Conservation (phyloP, 2,329 filamentous ascomycete species). For the Dothiorella sarmentorum region DNA sequence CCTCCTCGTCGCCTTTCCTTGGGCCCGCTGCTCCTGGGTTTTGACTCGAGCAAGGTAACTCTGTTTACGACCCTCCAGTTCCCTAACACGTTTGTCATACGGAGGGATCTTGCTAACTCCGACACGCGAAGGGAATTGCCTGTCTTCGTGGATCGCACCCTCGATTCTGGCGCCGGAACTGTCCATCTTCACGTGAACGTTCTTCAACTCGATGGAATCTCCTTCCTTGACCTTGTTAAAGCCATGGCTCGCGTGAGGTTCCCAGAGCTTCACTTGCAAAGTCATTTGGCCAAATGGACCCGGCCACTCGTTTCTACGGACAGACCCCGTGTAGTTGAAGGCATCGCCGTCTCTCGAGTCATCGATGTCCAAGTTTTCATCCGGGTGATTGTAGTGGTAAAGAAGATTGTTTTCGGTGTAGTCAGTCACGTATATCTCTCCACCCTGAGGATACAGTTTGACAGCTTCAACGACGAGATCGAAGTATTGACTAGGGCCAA, state of each 20-base stretch:
- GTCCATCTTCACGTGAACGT: slow-evolving; percentile 64
- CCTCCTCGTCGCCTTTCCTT: slow-evolving; percentile 35
- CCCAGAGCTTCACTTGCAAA: slow-evolving; percentile 68
- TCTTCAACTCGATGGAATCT: slow-evolving; percentile 64
- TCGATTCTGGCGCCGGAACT: slow-evolving; percentile 55
- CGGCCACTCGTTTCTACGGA: slow-evolving; percentile 53
- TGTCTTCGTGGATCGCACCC: slow-evolving; percentile 66
- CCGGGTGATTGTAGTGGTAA: slow-evolving; percentile 50
- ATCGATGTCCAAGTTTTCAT: slow-evolving; percentile 24
- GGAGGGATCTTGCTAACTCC: slow-evolving; percentile 52
- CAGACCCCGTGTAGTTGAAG: slow-evolving; percentile 50
- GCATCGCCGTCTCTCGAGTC: slow-evolving; percentile 50
- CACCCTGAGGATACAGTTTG: slow-evolving; percentile 45
- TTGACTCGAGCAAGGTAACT: background rate
- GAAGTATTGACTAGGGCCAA: slow-evolving; percentile 56
- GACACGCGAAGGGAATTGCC: slow-evolving; percentile 49
- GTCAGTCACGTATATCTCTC: slow-evolving; percentile 71
- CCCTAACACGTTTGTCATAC: slow-evolving; percentile 47
- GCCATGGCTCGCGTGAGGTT: slow-evolving; percentile 62
- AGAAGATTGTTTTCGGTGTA: slow-evolving; percentile 71
- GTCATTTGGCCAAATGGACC: slow-evolving; percentile 72
- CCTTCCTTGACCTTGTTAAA: slow-evolving; percentile 54
- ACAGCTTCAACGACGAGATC: slow-evolving; percentile 73
- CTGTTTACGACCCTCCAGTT: slow-evolving; percentile 38
- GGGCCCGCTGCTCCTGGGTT: background rate